These are phyloP conservation scores for Colletotrichum sp. DNA, from an alignment of 2,329 filamentous ascomycete genomes.

Conservation along the genomic window DNA sequence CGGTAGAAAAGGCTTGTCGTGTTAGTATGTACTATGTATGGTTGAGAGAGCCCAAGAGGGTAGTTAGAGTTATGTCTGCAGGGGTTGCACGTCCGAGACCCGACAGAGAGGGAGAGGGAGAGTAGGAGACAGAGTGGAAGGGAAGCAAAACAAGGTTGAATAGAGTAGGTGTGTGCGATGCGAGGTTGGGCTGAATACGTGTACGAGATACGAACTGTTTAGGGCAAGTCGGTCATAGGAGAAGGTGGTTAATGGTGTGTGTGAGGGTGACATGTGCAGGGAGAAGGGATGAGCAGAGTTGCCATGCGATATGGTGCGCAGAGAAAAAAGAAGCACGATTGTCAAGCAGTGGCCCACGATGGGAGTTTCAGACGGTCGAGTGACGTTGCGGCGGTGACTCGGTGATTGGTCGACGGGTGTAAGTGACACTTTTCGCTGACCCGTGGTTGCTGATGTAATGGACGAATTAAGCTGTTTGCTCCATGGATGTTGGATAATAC, in stretches of 20 bases:
- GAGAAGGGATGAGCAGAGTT: not conserved
- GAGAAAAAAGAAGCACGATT: not conserved
- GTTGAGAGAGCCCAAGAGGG: not conserved
- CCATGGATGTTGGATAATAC: not conserved
- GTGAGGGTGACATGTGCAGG: not conserved
- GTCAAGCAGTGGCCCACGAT: not conserved
- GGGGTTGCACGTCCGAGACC: not conserved
- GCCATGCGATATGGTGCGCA: not conserved
- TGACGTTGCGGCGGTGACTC: not conserved
- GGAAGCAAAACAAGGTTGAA: not conserved
- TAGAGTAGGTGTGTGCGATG: not conserved
- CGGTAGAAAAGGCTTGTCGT: not conserved
- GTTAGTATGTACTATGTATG: not conserved
- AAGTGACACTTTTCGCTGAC: not conserved
- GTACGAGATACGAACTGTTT: not conserved
- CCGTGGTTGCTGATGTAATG: not conserved
- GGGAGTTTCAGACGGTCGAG: conserved; percentile 12
- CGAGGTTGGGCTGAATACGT: not conserved
- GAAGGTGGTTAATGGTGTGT: not conserved
- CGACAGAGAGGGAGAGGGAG: not conserved
- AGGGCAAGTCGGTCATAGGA: not conserved
- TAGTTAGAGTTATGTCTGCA: not conserved
- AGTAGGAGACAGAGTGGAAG: not conserved
- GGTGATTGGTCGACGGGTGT: not conserved
- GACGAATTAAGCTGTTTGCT: not conserved